Percentiles rank a stretch among this genome's conserved stretches.
Conservation (phyloP, 345 rosid species). For the Clarkia xantiana region DNA sequence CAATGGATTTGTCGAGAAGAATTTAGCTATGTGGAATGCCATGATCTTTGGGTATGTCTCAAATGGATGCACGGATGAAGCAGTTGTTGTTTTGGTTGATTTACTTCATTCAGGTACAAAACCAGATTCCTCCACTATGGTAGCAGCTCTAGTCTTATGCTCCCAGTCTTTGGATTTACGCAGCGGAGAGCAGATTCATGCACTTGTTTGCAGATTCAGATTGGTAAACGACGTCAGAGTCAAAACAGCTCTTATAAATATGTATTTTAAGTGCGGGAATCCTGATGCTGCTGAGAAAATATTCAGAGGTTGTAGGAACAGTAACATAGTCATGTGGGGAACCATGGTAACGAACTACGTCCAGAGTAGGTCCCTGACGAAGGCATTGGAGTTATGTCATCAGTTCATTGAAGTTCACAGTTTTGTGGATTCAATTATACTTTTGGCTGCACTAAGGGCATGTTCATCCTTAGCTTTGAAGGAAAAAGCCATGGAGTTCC, state of each 20-base stretch:
- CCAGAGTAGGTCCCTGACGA: conserved; percentile 15
- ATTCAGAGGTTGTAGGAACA: conserved; percentile 16
- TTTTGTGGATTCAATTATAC: conserved; percentile 19
- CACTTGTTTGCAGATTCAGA: conserved; percentile 14
- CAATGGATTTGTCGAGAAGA: conserved; percentile 11
- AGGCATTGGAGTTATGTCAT: conserved; percentile 20
- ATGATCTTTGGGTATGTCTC: conserved; percentile 28
- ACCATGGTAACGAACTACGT: conserved; percentile 20
- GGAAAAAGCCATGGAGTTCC: conserved; percentile 23
- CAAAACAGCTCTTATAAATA: conserved; percentile 26
- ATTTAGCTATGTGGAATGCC: conserved; percentile 29
- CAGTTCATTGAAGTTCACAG: conserved; percentile 17
- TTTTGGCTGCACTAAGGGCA: conserved; percentile 29
- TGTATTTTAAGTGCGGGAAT: conserved; percentile 28
- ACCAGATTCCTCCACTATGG: conserved; percentile 26
- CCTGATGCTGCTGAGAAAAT: conserved; percentile 19
- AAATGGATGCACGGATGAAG: conserved; percentile 16
- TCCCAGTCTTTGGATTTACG: conserved; percentile 11
- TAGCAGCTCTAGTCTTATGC: conserved; percentile 23
- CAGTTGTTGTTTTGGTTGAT: conserved; percentile 15
- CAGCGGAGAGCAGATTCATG: conserved; percentile 24
- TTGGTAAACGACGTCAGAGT: conserved; percentile 21
- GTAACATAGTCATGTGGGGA: conserved; percentile 25
- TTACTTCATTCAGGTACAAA: conserved; percentile 21
- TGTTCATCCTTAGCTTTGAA: conserved; percentile 23